Conservation (phyloP, 2,329 filamentous ascomycete species). For the Alternaria arbusti region DNA sequence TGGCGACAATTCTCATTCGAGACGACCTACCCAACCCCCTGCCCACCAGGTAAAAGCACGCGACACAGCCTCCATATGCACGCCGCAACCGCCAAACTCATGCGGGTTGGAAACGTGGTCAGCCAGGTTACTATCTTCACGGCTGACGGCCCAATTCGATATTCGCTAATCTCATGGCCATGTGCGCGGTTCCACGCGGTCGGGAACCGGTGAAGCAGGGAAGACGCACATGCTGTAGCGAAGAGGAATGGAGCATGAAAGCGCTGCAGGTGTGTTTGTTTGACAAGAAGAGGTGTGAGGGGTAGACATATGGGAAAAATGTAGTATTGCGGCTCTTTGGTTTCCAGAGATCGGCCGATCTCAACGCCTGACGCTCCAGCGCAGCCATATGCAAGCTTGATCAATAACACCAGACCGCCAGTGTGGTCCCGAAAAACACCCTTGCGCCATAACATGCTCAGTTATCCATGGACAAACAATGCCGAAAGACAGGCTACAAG, state of each 20-base stretch:
- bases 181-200: background rate
- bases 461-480: background rate
- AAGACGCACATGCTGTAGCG: background rate
- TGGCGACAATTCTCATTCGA: too few species aligned
- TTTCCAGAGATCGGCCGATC: background rate
- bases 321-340: background rate
- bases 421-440: background rate
- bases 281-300: background rate
- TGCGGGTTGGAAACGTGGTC: background rate
- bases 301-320: background rate
- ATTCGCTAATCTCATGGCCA: background rate
- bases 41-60: background rate
- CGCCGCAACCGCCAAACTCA: background rate
- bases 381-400: background rate
- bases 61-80: background rate
- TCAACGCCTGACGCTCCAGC: background rate
- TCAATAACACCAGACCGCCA: background rate
- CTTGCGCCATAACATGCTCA: background rate
- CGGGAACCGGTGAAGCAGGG: background rate
- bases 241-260: background rate
- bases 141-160: background rate
- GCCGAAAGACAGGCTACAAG: background rate
- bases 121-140: background rate
- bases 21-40: background rate
- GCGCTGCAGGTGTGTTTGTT: background rate